Evolutionary conservation across 257 asterid genomes (phyloP), one percentile per base, ranked within the genome.

Genomic region (Gardenia jasminoides): DNA sequence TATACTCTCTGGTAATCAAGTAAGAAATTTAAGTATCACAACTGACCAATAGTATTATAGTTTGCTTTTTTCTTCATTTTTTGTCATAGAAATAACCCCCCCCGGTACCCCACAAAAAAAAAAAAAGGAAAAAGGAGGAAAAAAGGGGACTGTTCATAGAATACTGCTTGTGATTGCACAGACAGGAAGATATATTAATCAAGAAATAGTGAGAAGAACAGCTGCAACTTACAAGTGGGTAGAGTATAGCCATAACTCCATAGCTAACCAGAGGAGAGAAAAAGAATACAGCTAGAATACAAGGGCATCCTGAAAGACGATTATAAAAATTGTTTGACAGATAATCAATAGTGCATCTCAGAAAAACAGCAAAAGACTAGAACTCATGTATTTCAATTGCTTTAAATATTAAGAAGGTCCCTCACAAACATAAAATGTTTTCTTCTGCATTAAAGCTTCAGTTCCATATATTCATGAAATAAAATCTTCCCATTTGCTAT

Each of bases 221-320:
- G 26, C 30, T 43, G 67, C 36, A 44, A 83, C 89, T 72, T 92
- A 95, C 99, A 87, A 95, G 82, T 36, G 99, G 98, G 86, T 85
- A 95, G 10, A 95, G 88, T 75, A 90, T 77, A 65, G 98, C 97
- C 99, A 95, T 91, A 79, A 92, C 93, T 77, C 99, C 99, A 75
- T 91, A 93, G 91, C 99, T 93, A 77, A 95, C 97, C 20, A 93
- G 92, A 62, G 99, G 97, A 82, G 98, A 91, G 90, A 30, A 89
- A 78, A 93, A 86, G 87, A 86, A 91, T 62, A 76, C 88, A 24
- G 97, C 91, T 84, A 95, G 82, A 78, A 92, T 96, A 77, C 97
- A 95, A 2, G 97, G 98, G 82, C 90, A 88, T 83, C 99, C 99
- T 93, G 91, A 72, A 85, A 86, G 72, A 30, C 80, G 24, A 31